phyloP scores from a whole-genome alignment of 768 basidiomycete genomes.

The Phylloporus rhodoxanthus region DNA sequence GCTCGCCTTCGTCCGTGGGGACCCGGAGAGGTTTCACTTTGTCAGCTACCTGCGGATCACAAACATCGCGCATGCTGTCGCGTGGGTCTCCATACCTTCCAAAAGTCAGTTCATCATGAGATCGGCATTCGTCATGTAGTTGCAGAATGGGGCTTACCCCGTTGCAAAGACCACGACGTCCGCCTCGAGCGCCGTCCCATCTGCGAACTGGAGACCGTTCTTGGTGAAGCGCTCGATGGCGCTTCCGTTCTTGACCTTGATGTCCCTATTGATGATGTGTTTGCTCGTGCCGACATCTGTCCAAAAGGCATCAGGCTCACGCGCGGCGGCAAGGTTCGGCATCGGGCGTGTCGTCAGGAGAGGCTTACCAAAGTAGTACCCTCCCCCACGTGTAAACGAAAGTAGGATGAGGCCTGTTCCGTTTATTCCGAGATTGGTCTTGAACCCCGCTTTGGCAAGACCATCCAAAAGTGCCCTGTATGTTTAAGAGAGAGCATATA shows the following conservation, averaged over 20 bases:
- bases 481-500: not conserved
- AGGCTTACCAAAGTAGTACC: slow-evolving; percentile 37
- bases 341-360: too few species aligned
- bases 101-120: not conserved
- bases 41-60: slow-evolving; percentile 41
- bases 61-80: slow-evolving; percentile 37
- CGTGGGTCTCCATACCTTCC: slow-evolving; percentile 43
- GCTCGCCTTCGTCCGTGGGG: slow-evolving; percentile 56
- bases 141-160: slow-evolving; percentile 11
- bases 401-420: slow-evolving; percentile 30
- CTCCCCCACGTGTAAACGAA: slow-evolving; percentile 28
- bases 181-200: slow-evolving; percentile 28
- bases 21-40: slow-evolving; percentile 55
- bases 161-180: slow-evolving; percentile 32
- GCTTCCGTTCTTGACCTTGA: slow-evolving; percentile 46
- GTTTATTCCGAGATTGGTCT: slow-evolving; percentile 32
- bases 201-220: slow-evolving; percentile 26
- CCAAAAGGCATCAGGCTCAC: not conserved
- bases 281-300: slow-evolving; percentile 38
- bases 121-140: too few species aligned
- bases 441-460: slow-evolving; percentile 35
- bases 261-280: slow-evolving; percentile 41
- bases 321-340: too few species aligned
- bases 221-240: slow-evolving; percentile 28
- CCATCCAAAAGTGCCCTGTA: slow-evolving; percentile 34